phyloP scores from a whole-genome alignment of 257 asterid genomes.

The Leptodermis oblonga region DNA sequence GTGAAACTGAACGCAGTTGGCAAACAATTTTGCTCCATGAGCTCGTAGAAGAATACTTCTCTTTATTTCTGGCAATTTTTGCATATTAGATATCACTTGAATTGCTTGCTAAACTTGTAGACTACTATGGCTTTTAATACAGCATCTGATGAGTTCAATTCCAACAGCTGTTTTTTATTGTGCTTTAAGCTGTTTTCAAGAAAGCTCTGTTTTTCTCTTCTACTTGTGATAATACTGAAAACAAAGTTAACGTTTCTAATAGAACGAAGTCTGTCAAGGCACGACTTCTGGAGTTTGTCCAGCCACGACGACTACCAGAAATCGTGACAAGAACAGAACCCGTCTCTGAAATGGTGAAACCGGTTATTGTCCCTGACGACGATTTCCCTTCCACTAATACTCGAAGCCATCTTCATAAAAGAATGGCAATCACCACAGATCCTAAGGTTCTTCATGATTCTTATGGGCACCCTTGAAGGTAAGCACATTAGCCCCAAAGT shows the following conservation, averaged over 20 bases:
- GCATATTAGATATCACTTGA: too few species aligned
- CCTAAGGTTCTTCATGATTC: slow-evolving; percentile 92
- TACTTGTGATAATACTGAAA: too few species aligned
- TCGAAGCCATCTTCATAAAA: slow-evolving; percentile 82
- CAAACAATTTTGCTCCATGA: not conserved
- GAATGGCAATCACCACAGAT: slow-evolving; percentile 93
- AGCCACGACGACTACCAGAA: slow-evolving; percentile 89
- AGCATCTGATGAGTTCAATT: too few species aligned
- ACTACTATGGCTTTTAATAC: too few species aligned
- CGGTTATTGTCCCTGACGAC: slow-evolving; percentile 79
- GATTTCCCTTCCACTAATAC: slow-evolving; percentile 51
- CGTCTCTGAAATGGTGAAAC: slow-evolving; percentile 76
- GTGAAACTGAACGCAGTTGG: not conserved
- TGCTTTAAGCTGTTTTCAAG: too few species aligned
- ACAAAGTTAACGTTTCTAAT: too few species aligned
- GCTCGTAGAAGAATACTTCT: not conserved
- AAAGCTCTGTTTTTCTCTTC: too few species aligned
- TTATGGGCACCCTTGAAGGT: slow-evolving; percentile 55
- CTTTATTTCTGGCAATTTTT: too few species aligned
- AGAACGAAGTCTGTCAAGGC: too few species aligned
- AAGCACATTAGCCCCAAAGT: slow-evolving; percentile 70
- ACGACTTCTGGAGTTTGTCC: too few species aligned
- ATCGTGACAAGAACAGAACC: slow-evolving; percentile 79
- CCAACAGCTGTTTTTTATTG: too few species aligned
- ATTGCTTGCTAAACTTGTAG: too few species aligned